A percentile compares a stretch with the other conserved stretches of the same genome.
Conservation (phyloP, 108 stramenopile genomes). For the Discostella pseudostelligera region DNA sequence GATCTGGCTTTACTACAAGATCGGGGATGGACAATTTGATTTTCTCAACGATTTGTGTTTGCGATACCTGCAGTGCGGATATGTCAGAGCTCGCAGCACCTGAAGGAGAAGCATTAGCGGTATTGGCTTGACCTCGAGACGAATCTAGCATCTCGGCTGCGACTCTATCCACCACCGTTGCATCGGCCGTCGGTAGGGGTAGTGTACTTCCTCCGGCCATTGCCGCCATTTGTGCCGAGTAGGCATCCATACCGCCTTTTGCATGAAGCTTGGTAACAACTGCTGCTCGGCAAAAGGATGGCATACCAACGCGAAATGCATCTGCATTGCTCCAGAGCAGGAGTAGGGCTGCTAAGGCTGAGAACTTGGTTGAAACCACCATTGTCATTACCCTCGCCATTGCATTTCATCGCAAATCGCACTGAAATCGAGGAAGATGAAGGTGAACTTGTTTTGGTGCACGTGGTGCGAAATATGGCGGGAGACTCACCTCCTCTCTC, state of each 20-base stretch:
- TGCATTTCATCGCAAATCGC: too few relatives aligned
- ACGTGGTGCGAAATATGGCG: too few relatives aligned
- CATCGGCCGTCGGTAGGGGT: background rate
- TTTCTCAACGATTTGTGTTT: conserved; percentile 46
- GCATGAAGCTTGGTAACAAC: conserved; percentile 32
- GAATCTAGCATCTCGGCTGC: conserved; percentile 3
- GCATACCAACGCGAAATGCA: conserved; percentile 1
- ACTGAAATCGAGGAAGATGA: too few relatives aligned
- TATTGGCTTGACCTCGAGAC: background rate
- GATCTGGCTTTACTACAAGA: conserved; percentile 61
- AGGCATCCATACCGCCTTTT: conserved; percentile 60
- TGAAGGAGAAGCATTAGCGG: conserved; percentile 7
- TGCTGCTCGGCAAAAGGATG: background rate
- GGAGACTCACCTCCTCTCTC: too few relatives aligned
- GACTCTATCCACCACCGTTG: background rate
- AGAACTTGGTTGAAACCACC: background rate
- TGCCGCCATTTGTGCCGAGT: conserved; percentile 18
- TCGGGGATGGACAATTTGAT: conserved; percentile 67
- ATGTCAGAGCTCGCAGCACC: conserved; percentile 45
- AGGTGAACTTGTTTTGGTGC: too few relatives aligned
- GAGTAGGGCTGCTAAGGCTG: conserved; percentile 19
- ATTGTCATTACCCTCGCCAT: background rate
- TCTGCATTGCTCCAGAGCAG: conserved; percentile 2
- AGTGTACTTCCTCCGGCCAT: background rate
- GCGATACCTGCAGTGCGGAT: conserved; percentile 46